Percentiles rank a stretch among this genome's conserved stretches.
Conservation (phyloP, 495 filamentous ascomycete species). For the Cryomyces minteri region DNA sequence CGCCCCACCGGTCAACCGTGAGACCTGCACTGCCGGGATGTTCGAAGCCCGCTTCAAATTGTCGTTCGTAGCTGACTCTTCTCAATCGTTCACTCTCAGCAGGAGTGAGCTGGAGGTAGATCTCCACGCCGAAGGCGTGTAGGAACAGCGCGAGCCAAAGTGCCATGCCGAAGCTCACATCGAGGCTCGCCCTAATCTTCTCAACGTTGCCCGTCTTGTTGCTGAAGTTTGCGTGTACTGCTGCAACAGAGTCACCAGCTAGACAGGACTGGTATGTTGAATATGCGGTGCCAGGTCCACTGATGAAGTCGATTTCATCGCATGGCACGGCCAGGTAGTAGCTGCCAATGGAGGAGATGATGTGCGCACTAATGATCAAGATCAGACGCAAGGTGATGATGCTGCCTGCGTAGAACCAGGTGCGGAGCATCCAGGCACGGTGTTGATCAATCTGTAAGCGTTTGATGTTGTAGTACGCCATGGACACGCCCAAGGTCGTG, state of each 20-base stretch:
- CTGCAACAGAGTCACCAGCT: neutral
- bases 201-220: neutral
- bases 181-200: neutral
- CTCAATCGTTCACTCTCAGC: conserved; percentile 28
- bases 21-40: conserved; percentile 29
- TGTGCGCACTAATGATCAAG: conserved; percentile 19
- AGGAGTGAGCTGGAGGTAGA: conserved; percentile 33
- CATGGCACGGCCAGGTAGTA: conserved; percentile 23
- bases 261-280: too few species aligned
- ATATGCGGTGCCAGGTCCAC: neutral
- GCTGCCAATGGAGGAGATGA: conserved; percentile 15
- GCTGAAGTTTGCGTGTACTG: neutral
- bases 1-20: conserved; percentile 26
- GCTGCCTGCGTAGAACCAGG: conserved; percentile 26
- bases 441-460: conserved; percentile 36
- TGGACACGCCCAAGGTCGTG: conserved; percentile 14
- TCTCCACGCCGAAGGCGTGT: conserved; percentile 27
- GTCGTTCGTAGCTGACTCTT: conserved; percentile 29
- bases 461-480: conserved; percentile 32
- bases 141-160: conserved; percentile 26
- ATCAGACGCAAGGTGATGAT: conserved; percentile 30
- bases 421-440: conserved; percentile 35
- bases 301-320: conserved; percentile 18
- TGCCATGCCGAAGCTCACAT: neutral
- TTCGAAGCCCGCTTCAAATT: conserved; percentile 29